Conservation (phyloP, 805 yeast species). For the Candida nonsorbophila region DNA sequence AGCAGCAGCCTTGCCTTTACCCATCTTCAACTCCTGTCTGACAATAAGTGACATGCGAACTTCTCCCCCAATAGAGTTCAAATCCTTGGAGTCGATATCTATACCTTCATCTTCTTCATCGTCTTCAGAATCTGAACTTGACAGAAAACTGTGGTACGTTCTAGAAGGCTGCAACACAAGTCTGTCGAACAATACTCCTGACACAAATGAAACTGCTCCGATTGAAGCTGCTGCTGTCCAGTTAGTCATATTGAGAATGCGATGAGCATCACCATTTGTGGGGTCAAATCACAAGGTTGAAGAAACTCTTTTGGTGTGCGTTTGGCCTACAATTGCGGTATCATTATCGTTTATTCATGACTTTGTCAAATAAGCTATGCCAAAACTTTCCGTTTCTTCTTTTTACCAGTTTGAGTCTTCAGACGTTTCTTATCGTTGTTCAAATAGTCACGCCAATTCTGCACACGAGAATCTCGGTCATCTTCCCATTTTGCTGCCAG, state of each 20-base stretch:
- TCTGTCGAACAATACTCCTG: conserved; percentile 1
- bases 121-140: conserved; percentile 2
- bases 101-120: conserved; percentile 41
- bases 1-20: conserved; percentile 94
- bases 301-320: not conserved
- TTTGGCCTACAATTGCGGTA: not conserved
- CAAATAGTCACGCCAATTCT: conserved; percentile 53
- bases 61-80: conserved; percentile 72
- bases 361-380: conserved; percentile 13
- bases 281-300: too few relatives aligned
- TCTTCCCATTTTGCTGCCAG: conserved; percentile 56
- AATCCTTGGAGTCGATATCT: conserved; percentile 53
- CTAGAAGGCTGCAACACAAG: too few relatives aligned
- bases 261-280: too few relatives aligned
- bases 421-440: conserved; percentile 43
- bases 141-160: not conserved
- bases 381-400: conserved; percentile 37
- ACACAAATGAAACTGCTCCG: not conserved
- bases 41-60: conserved; percentile 84
- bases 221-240: too few relatives aligned
- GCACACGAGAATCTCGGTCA: conserved; percentile 51
- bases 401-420: conserved; percentile 16
- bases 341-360: not conserved
- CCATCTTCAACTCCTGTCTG: conserved; percentile 86
- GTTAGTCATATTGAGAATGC: too few relatives aligned